Evolutionary conservation across 495 filamentous ascomycete species (phyloP), one percentile per base, ranked within the genome.

Genomic region (Neurospora sp.): DNA sequence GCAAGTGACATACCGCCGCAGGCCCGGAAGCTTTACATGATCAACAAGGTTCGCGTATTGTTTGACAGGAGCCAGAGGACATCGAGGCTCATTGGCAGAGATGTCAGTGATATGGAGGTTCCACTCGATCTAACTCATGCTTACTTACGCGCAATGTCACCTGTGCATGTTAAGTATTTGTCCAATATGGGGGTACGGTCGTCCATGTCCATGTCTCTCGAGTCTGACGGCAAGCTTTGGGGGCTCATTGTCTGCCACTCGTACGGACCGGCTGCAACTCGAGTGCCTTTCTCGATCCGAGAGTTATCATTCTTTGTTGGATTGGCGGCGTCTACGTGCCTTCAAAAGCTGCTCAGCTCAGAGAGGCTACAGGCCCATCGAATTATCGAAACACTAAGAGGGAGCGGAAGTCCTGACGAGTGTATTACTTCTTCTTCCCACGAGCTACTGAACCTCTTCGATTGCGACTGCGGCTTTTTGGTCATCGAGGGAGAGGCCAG

Each of bases 171-270:
- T 73, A 93, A 94, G 77, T 96, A 94, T 74, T 83, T 95, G 4
- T 85, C 83, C 11, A 90, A 96, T 78, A 96, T 95, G 93, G 87
- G 86, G 4, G 92, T 94, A 1, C 87, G 92, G 34, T 89, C 92
- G 0, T 93, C 91, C 69, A 96, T 96, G 92, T 94, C 93, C 9
- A 93, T 96, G 76, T 94, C 92, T n/a, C 90, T 95, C 73, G 92
- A 90, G 72, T 88, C 88, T 1, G 91, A 92, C 74, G 84, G 86
- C 62, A 89, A 93, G 72, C 84, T 95, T 0, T 96, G 93, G 93
- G 93, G 93, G 1, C 82, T 96, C 40, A 92, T 96, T 45, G 87
- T 92, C 2, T 96, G 92, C 71, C 93, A 96, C 76, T 86, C 88
- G 0, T 94, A 95, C 76, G 92, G 88, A 10, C 77, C 85, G 0